Conservation (phyloP, 2,329 filamentous ascomycete genomes). For the Teratosphaeria destructans region DNA sequence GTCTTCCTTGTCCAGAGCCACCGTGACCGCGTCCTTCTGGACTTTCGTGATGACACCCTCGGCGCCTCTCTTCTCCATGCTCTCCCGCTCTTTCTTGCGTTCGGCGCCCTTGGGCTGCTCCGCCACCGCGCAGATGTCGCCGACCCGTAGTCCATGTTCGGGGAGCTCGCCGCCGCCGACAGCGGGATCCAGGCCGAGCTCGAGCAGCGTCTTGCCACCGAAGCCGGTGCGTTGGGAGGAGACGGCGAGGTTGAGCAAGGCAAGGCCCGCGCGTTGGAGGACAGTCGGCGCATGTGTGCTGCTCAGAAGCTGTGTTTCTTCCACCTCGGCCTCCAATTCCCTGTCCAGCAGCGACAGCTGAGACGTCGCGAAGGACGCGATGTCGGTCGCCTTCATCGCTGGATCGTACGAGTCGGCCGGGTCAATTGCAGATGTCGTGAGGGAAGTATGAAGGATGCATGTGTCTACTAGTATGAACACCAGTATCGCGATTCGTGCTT, state of each 20-base stretch:
- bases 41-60: constrained; percentile 62
- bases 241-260: constrained; percentile 65
- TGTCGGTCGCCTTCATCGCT: constrained; percentile 32
- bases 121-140: constrained; percentile 66
- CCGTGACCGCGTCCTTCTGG: constrained; percentile 46
- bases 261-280: constrained; percentile 67
- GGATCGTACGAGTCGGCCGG: background rate
- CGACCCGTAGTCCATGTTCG: constrained; percentile 64
- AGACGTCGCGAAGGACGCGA: constrained; percentile 57
- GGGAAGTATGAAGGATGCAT: background rate
- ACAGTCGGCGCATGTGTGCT: constrained; percentile 56
- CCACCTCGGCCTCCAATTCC: constrained; percentile 63
- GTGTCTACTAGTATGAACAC: no score
- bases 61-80: constrained; percentile 57
- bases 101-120: constrained; percentile 63
- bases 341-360: constrained; percentile 61
- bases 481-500: background rate
- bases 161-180: constrained; percentile 45
- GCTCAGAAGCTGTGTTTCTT: constrained; percentile 58
- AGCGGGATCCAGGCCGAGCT: constrained; percentile 66
- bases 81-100: constrained; percentile 61
- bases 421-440: background rate
- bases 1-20: constrained; percentile 60
- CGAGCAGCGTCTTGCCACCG: constrained; percentile 81
- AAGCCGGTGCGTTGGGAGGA: constrained; percentile 74